Evolutionary conservation across 768 basidiomycete species (phyloP).

Genomic region (Mycena leptocephala): DNA sequence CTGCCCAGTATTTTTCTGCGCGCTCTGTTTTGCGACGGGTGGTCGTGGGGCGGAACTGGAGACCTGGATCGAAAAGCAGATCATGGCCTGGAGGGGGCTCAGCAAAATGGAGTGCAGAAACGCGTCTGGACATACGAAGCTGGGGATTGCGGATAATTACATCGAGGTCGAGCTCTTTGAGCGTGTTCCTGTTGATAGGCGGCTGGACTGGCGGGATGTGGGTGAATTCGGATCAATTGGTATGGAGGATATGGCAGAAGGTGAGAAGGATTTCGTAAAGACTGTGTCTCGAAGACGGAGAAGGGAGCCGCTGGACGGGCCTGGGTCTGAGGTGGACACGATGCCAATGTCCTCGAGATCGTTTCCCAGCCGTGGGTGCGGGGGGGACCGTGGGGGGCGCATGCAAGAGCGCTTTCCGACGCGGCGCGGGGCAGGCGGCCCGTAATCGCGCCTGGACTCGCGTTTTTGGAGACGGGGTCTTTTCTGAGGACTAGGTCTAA

Average conservation of each 20-base stretch:
- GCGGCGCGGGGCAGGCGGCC: conserved; percentile 37
- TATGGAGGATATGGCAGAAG: conserved; percentile 49
- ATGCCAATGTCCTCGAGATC: conserved; percentile 66
- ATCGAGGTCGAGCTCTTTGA: conserved; percentile 89
- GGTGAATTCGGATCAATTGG: conserved; percentile 63
- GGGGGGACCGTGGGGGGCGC: conserved; percentile 48
- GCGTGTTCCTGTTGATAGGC: conserved; percentile 86
- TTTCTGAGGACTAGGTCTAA: conserved; percentile 49
- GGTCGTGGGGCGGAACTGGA: conserved; percentile 87
- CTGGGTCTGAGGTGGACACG: conserved; percentile 59
- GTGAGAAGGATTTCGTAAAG: conserved; percentile 49
- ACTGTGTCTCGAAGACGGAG: conserved; percentile 50
- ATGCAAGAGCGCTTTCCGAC: conserved; percentile 43
- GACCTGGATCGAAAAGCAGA: conserved; percentile 88
- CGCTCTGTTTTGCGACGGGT: conserved; percentile 81
- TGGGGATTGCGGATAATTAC: conserved; percentile 92
- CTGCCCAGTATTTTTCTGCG: conserved; percentile 89
- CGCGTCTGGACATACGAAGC: conserved; percentile 75
- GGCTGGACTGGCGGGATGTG: conserved; percentile 82
- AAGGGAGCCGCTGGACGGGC: conserved; percentile 63
- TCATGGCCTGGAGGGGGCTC: conserved; percentile 77
- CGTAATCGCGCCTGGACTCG: conserved; percentile 37
- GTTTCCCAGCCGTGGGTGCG: conserved; percentile 51
- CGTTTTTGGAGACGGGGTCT: conserved; percentile 59
- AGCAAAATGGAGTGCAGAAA: conserved; percentile 30